Conservation (phyloP, 1,284 basidiomycete species). For the Xerocomus nothofagi region DNA sequence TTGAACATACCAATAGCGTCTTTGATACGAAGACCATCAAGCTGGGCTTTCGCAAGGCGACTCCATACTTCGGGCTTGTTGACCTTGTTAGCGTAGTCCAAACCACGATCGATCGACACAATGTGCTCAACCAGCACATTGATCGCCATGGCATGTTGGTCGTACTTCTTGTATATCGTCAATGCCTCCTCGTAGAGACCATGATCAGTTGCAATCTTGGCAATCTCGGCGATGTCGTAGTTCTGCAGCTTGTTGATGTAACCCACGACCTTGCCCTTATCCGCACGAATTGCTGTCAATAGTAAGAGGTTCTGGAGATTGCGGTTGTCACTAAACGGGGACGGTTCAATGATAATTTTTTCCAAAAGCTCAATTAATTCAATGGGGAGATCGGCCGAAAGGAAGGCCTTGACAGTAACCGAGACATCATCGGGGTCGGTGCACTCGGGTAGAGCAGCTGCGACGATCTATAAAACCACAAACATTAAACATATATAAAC, state of each 20-base stretch:
- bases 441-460: conserved; percentile 95
- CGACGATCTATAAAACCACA: conserved; percentile 67
- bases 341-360: conserved; percentile 98
- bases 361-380: conserved; percentile 98
- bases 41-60: conserved; percentile 96
- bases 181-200: conserved; percentile 96
- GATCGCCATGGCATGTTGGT: conserved; percentile 92
- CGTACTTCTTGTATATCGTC: conserved; percentile 94
- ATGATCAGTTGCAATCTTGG: conserved; percentile 96
- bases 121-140: conserved; percentile 98
- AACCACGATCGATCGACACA: conserved; percentile 95
- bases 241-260: conserved; percentile 98
- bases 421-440: conserved; percentile 99
- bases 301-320: conserved; percentile 94
- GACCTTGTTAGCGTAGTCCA: conserved; percentile 96
- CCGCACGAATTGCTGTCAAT: conserved; percentile 94
- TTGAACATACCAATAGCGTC: conserved; percentile 82
- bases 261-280: conserved; percentile 97
- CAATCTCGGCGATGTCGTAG: conserved; percentile 94
- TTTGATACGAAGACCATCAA: conserved; percentile 97
- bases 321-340: conserved; percentile 97
- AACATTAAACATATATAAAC: neutral
- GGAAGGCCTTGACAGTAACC: conserved; percentile 97
- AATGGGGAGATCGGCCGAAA: conserved; percentile 94
- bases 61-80: conserved; percentile 98